phyloP scores from a whole-genome alignment of 192 early-diverging fungal genomes.

The Coemansia sp. region DNA sequence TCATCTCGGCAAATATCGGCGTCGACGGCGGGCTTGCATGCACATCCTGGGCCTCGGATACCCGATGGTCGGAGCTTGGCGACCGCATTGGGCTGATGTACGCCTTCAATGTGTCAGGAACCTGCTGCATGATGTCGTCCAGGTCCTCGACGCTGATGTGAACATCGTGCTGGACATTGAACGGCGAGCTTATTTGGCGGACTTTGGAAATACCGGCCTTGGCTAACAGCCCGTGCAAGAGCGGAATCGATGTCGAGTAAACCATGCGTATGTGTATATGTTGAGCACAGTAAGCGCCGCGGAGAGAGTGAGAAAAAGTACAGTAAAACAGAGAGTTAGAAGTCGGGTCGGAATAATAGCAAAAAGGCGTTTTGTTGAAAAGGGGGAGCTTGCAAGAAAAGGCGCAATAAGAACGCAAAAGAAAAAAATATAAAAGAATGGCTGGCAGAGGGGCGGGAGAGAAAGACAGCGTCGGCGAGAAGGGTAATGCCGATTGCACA shows the following conservation, averaged over 20 bases:
- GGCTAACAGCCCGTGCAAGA: constrained; percentile 49
- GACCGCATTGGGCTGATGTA: constrained; percentile 41
- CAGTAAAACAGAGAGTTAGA: constrained; percentile 4
- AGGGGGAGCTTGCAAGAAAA: constrained; percentile 1
- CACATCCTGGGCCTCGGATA: constrained; percentile 9
- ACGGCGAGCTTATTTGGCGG: constrained; percentile 51
- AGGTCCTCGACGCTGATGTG: constrained; percentile 57
- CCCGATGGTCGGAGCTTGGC: constrained; percentile 25
- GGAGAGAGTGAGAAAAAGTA: constrained; percentile 7
- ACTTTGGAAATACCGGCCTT: constrained; percentile 44
- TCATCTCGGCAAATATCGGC: constrained; percentile 48
- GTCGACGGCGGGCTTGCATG: constrained; percentile 18
- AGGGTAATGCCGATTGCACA: constrained; percentile 4
- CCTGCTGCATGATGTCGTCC: constrained; percentile 50
- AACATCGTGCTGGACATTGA: constrained; percentile 54
- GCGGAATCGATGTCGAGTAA: constrained; percentile 29
- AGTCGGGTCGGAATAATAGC: constrained; percentile 3
- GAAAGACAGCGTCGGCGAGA: not conserved
- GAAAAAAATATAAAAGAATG: constrained; percentile 13
- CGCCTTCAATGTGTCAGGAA: constrained; percentile 42
- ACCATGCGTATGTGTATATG: constrained; percentile 25
- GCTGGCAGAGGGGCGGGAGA: constrained; percentile 3
- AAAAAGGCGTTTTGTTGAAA: constrained; percentile 5
- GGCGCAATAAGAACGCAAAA: constrained; percentile 11
- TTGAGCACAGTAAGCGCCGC: not conserved